Evolutionary conservation across 2,329 filamentous ascomycete genomes (phyloP).

Genomic region (Fonsecaea pedrosoi): DNA sequence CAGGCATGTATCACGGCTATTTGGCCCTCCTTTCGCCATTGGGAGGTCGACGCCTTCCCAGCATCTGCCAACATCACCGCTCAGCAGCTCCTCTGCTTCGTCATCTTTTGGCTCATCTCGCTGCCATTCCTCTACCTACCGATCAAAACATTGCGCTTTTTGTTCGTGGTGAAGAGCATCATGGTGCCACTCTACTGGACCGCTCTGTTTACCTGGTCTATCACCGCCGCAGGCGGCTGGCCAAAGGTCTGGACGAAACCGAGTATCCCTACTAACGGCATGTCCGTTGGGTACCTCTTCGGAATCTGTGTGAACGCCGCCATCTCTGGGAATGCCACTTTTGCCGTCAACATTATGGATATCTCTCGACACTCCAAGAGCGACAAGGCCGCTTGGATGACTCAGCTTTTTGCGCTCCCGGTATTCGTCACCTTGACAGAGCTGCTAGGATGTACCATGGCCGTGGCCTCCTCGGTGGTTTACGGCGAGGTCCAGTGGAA

Average conservation of each 20-base stretch:
- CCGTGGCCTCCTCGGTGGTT: slow-evolving; percentile 53
- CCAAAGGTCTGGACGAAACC: slow-evolving; percentile 24
- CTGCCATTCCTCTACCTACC: slow-evolving; percentile 50
- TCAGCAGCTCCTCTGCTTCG: slow-evolving; percentile 62
- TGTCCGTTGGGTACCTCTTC: slow-evolving; percentile 23
- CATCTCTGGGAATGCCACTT: slow-evolving; percentile 41
- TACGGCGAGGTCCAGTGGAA: slow-evolving; percentile 51
- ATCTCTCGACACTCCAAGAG: slow-evolving; percentile 51
- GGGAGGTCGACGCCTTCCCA: slow-evolving; percentile 60
- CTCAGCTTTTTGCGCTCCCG: slow-evolving; percentile 55
- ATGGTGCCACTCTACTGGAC: slow-evolving; percentile 29
- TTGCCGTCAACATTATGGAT: slow-evolving; percentile 60
- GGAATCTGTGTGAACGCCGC: slow-evolving; percentile 30
- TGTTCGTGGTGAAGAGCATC: slow-evolving; percentile 44
- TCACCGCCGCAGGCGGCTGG: slow-evolving; percentile 26
- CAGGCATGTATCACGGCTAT: slow-evolving; percentile 48
- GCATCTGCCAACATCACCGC: slow-evolving; percentile 61
- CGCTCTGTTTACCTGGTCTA: slow-evolving; percentile 27
- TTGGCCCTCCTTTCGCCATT: slow-evolving; percentile 54
- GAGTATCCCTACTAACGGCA: slow-evolving; percentile 15
- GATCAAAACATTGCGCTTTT: slow-evolving; percentile 40
- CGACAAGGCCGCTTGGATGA: slow-evolving; percentile 46
- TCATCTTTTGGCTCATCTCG: slow-evolving; percentile 61
- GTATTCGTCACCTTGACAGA: slow-evolving; percentile 58
- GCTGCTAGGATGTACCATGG: slow-evolving; percentile 63